A percentile compares a stretch with the other conserved stretches of the same genome.
These are phyloP conservation scores for Tephrocybe sp. DNA, from an alignment of 768 basidiomycete species.

Conservation along the genomic window DNA sequence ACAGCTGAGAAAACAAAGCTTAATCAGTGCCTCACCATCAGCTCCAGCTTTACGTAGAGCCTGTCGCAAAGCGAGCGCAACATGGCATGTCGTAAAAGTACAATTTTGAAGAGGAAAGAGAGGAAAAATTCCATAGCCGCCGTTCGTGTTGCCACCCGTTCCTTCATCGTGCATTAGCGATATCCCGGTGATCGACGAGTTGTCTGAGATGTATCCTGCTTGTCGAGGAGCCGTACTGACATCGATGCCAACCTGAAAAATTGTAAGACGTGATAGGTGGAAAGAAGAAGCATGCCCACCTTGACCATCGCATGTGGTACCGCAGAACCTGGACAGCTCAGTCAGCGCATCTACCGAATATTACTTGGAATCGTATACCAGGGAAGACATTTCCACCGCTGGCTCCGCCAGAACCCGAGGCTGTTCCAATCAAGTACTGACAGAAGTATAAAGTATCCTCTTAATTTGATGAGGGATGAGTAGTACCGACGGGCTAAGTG, in stretches of 20 bases:
- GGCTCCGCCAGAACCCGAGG: not conserved
- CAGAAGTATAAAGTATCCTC: too few relatives aligned
- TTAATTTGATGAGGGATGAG: too few relatives aligned
- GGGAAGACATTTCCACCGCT: not conserved
- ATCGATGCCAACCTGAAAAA: constrained; percentile 46
- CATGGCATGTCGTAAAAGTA: constrained; percentile 39
- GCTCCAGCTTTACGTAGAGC: constrained; percentile 39
- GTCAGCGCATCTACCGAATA: too few relatives aligned
- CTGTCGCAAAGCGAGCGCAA: constrained; percentile 37
- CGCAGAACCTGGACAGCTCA: constrained; percentile 32
- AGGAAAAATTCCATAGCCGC: constrained; percentile 52
- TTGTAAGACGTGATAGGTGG: not conserved
- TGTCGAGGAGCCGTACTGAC: constrained; percentile 47
- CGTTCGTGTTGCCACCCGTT: constrained; percentile 48
- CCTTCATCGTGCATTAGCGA: constrained; percentile 55
- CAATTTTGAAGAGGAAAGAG: constrained; percentile 45
- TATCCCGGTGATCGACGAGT: constrained; percentile 42
- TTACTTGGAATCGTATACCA: too few relatives aligned
- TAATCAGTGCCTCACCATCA: constrained; percentile 33
- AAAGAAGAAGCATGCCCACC: constrained; percentile 20
- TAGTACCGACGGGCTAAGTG: too few relatives aligned
- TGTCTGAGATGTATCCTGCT: constrained; percentile 48
- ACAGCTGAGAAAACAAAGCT: not conserved
- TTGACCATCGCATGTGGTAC: constrained; percentile 55
- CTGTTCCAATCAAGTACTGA: not conserved